Base-by-base conservation (phyloP, 2,329 filamentous ascomycete genomes). In the Gremmenia infestans region DNA sequence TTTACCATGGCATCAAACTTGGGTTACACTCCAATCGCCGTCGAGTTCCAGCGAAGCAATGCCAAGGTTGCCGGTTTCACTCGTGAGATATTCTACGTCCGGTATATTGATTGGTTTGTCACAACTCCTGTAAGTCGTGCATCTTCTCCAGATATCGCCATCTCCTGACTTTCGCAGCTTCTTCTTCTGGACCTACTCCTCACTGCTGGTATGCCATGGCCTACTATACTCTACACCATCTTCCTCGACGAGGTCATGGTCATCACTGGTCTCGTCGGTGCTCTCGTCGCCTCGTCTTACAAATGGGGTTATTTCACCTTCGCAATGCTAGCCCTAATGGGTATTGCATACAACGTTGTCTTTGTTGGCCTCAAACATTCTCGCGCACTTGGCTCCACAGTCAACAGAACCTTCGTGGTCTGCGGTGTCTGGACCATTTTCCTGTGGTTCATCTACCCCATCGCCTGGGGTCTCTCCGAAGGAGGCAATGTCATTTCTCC, bases 301-400 rank as follows among this genome's bases (percentile, higher is more conserved):
- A 89, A 88, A 67, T 88, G 82, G 82, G 83, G 83, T 1, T 89
- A 85, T 71, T 87, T 78, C 68, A 71, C 73, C 9, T 85, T 87
- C 54, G 80, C 78, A 54, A 74, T 71, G 64, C 68, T 73, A 3
- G 74, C 79, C 28, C 78, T 87, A 56, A 72, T 82, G 60, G 84
- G 82, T 68, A 79, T 89, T 50, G 68, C 79, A 40, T 89, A 81
- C 67, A 71, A 82, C 55, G 77, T 89, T 3, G 73, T 76, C 53
- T 76, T 76, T 70, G 79, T 83, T 49, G 81, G 77, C 0, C 79
- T 80, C 49, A 72, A 74, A 2, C 78, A 87, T 62, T 81, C 86
- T 15, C 74, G 71, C 23, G 71, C 70, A 1, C 72, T 86, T 4
- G 83, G 84, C 4, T 65, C 70, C 0, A 77, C 81, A 7, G 73